Evolutionary conservation across 2,329 filamentous ascomycete species (phyloP).

Genomic region (Pseudophaeomoniella oleicola): DNA sequence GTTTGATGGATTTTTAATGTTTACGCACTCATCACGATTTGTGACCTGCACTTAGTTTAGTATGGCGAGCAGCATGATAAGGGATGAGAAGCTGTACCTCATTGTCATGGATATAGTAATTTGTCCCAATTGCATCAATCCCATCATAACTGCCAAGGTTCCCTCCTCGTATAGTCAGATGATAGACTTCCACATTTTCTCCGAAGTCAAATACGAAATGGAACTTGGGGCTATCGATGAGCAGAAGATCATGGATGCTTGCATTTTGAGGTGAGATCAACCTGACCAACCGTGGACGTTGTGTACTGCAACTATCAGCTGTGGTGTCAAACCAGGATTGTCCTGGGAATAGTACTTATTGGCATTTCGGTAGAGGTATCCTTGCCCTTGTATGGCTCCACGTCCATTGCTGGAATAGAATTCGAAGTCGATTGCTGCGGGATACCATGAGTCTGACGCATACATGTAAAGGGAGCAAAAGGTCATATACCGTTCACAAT

Average conservation of each 20-base stretch:
- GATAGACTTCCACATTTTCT: constrained; percentile 22
- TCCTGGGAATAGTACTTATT: constrained; percentile 12
- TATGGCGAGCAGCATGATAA: no score
- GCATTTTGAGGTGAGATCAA: constrained; percentile 13
- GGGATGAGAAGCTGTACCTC: no score
- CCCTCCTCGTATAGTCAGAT: constrained; percentile 21
- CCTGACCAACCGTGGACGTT: constrained; percentile 11
- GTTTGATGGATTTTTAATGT: constrained; percentile 21
- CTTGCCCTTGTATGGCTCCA: constrained; percentile 21
- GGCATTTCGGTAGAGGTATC: constrained; percentile 17
- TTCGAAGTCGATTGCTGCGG: constrained; percentile 18
- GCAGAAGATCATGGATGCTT: constrained; percentile 17
- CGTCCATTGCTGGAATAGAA: constrained; percentile 19
- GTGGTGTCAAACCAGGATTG: no score
- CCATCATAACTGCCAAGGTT: constrained; percentile 23
- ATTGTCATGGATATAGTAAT: constrained; percentile 22
- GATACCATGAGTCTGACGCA: no score
- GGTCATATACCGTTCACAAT: constrained; percentile 17
- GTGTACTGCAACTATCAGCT: constrained; percentile 6
- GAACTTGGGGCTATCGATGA: constrained; percentile 21
- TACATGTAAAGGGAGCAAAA: no score
- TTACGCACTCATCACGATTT: constrained; percentile 23
- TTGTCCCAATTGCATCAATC: constrained; percentile 20
- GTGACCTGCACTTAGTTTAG: constrained; percentile 18
- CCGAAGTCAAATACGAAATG: constrained; percentile 22